Percentiles rank a stretch among this genome's conserved stretches.
Conservation (phyloP, 140 eudicot genomes). For the Oenanthe javanica region DNA sequence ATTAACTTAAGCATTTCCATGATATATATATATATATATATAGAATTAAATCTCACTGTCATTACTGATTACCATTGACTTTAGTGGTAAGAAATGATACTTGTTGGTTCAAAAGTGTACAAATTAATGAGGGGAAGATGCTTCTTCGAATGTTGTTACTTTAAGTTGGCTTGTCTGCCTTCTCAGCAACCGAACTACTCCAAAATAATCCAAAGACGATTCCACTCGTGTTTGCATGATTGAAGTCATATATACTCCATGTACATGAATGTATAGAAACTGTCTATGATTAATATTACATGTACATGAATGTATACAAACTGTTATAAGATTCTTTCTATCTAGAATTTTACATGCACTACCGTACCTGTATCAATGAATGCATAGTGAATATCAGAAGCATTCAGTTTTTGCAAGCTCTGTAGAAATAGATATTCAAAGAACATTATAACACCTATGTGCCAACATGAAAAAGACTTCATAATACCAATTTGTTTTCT, state of each 20-base stretch:
- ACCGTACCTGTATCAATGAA: no score
- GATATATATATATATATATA: no score
- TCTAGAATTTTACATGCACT: no score
- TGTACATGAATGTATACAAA: neutral
- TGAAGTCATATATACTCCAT: neutral
- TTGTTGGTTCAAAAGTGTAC: neutral
- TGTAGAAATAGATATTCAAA: no score
- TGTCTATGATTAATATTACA: neutral
- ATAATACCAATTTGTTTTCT: no score
- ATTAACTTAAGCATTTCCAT: neutral
- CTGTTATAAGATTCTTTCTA: neutral
- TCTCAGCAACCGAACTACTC: conserved; percentile 10
- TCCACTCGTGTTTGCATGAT: conserved; percentile 20
- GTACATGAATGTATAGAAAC: no score
- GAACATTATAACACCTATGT: no score
- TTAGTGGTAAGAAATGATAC: neutral
- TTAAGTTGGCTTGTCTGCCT: conserved; percentile 19
- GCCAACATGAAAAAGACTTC: no score
- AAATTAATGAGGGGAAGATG: neutral
- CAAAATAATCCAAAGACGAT: conserved; percentile 4
- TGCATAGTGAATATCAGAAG: no score
- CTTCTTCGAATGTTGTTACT: neutral
- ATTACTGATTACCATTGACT: conserved; percentile 15
- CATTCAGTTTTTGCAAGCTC: no score
- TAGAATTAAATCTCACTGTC: no score